A percentile compares a stretch with the other conserved stretches of the same genome.
Conservation (phyloP, 441 rosid genomes). For the Eutrema salsugineum region DNA sequence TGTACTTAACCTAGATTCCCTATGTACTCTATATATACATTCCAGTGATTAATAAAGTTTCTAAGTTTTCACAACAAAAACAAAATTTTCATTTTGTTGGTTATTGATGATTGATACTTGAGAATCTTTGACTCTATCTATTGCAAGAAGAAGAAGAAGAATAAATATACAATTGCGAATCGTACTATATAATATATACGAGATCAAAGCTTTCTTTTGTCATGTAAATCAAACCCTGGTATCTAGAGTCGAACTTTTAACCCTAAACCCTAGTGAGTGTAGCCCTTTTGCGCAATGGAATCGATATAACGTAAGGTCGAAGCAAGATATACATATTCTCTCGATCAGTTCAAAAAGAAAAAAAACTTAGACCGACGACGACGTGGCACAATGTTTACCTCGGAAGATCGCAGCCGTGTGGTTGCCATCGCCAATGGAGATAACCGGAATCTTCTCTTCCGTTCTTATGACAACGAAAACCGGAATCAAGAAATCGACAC, state of each 20-base stretch:
- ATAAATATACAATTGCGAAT: not conserved
- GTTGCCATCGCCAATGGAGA: constrained; percentile 88
- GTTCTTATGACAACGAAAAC: constrained; percentile 57
- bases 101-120: not conserved
- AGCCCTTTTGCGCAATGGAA: not conserved
- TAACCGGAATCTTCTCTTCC: constrained; percentile 63
- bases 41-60: too few relatives aligned
- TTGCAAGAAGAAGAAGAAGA: not conserved
- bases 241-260: not conserved
- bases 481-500: constrained; percentile 84
- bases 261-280: not conserved
- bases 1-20: too few relatives aligned
- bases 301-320: constrained; percentile 3
- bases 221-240: not conserved
- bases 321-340: not conserved
- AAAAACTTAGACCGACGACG: not conserved
- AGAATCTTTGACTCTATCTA: not conserved
- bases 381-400: constrained; percentile 40
- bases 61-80: too few relatives aligned
- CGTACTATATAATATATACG: not conserved
- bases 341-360: not conserved
- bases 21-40: too few relatives aligned
- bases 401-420: constrained; percentile 68
- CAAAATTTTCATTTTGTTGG: not conserved
- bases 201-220: not conserved